phyloP scores from a whole-genome alignment of 2,329 filamentous ascomycete genomes.

The Rhynchosporium agropyri region DNA sequence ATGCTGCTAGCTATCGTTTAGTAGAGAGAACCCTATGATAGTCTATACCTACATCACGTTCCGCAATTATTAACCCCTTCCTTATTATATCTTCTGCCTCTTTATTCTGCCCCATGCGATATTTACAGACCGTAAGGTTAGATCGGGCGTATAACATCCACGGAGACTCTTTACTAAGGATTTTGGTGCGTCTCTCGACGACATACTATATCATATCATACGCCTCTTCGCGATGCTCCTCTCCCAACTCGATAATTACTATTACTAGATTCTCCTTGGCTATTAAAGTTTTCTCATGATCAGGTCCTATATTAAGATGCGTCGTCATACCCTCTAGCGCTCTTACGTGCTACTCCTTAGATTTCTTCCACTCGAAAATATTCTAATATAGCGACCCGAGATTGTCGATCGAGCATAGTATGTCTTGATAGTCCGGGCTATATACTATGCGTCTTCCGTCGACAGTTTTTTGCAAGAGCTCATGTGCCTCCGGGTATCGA shows the following conservation, averaged over 20 bases:
- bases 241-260: constrained; percentile 17
- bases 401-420: constrained; percentile 23
- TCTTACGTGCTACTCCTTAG: constrained; percentile 19
- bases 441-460: constrained; percentile 27
- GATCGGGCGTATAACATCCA: constrained; percentile 37
- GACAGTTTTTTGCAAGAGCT: constrained; percentile 33
- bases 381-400: constrained; percentile 19
- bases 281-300: constrained; percentile 33
- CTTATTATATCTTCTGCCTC: constrained; percentile 34
- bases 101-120: constrained; percentile 27
- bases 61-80: constrained; percentile 28
- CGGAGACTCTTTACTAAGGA: constrained; percentile 36
- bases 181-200: constrained; percentile 21
- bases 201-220: constrained; percentile 25
- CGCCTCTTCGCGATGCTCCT: constrained; percentile 13
- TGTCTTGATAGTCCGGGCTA: constrained; percentile 23
- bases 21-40: constrained; percentile 32
- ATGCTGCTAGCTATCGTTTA: neutral
- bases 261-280: constrained; percentile 36
- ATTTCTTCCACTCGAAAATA: constrained; percentile 30
- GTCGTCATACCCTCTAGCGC: constrained; percentile 19
- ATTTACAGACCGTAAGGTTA: constrained; percentile 39
- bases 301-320: constrained; percentile 9
- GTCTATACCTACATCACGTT: constrained; percentile 31
- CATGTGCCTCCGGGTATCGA: constrained; percentile 32